Conservation (phyloP, 306 rosid genomes). For the Sicyos baderoa region DNA sequence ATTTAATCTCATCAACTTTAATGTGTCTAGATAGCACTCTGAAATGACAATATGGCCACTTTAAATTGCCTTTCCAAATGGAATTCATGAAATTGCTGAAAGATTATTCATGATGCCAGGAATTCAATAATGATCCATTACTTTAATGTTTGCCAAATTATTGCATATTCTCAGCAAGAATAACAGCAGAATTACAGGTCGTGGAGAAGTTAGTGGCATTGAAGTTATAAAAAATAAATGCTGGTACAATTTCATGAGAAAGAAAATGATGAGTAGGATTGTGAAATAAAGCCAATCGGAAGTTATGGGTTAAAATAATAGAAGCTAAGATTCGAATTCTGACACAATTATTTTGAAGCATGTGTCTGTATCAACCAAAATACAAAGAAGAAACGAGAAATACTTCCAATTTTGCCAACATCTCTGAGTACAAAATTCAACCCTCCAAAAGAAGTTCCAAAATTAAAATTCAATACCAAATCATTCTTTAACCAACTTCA, state of each 20-base stretch:
- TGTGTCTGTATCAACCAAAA: background rate
- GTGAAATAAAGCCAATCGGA: background rate
- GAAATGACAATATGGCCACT: background rate
- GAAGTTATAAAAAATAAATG: background rate
- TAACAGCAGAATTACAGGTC: background rate
- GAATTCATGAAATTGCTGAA: slow-evolving; percentile 6
- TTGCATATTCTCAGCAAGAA: background rate
- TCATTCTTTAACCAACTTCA: slow-evolving; percentile 14
- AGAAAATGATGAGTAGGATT: background rate
- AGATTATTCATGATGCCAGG: background rate
- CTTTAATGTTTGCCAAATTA: background rate
- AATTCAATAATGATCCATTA: background rate
- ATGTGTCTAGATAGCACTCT: background rate
- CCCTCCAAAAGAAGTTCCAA: background rate
- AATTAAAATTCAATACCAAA: background rate
- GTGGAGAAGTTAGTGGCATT: background rate
- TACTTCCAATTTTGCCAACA: background rate
- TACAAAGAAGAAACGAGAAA: background rate
- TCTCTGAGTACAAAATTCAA: background rate
- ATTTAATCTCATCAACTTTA: too few species aligned
- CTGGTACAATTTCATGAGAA: background rate
- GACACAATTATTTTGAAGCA: background rate
- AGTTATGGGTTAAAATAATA: background rate
- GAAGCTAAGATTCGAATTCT: background rate
- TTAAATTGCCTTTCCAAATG: background rate